Evolutionary conservation across 805 yeast genomes (phyloP), one percentile per base, ranked within the genome.

Genomic region (Schwanniomyces pseudopolymorphus): DNA sequence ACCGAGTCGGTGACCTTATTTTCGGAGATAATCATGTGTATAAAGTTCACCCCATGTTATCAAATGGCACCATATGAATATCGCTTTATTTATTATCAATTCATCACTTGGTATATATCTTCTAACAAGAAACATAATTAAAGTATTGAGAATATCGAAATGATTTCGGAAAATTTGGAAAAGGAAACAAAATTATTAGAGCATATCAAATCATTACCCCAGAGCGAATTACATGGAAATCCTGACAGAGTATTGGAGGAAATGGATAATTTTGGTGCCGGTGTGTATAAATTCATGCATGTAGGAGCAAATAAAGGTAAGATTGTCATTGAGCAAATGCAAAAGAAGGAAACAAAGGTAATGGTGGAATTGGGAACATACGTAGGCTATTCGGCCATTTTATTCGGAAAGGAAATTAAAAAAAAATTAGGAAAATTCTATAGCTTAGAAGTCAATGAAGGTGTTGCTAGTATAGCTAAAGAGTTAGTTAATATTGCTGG

Each of bases 301-400:
- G 55, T 68, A n/a, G 75, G 71, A 4, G 55, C 50, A 7, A 20
- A 43, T 28, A 72, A 66, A 40, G 75, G 69, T 16, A 42, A 55
- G 42, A 43, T 59, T 10, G 56, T 66, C 9, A 37, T 54, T 33
- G 64, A 64, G 14, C 51, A 55, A 47, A 59, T 67, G 35, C 47
- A 31, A 17, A 51, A 54, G 31, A 40, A 28, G 3, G 53, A 57
- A 28, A 69, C 72, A 16, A 54, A 55, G 25, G 40, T 59, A 16
- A 55, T 64, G 62, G 47, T 66, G 27, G 73, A 66, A 41, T 52
- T 67, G 43, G 74, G 74, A 17, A 58, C 64, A 22, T 67, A 59
- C 42, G 55, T 66, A 17, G 74, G 72, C 7, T 70, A 69, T 43
- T 64, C 71, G 1, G 76, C 75, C 19, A 56, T 71, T 5, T 56